phyloP scores from a whole-genome alignment of 768 basidiomycete genomes.

The Peribolospora kevripleyi region DNA sequence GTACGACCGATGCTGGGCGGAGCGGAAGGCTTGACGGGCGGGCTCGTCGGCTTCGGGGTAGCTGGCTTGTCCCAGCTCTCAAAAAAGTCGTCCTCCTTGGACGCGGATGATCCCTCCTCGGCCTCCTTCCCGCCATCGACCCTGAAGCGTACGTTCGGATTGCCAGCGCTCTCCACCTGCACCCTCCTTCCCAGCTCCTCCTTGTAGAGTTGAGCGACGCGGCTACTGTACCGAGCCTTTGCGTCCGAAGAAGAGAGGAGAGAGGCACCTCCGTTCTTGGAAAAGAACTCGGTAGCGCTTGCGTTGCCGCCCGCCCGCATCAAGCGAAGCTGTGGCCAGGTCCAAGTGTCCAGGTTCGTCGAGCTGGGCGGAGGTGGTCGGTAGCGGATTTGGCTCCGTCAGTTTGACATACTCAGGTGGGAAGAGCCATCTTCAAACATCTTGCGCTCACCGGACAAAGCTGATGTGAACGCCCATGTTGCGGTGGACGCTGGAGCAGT shows the following conservation, averaged over 20 bases:
- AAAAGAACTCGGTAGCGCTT: constrained; percentile 66
- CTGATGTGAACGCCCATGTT: constrained; percentile 97
- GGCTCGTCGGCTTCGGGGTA: constrained; percentile 16
- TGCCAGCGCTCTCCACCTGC: constrained; percentile 37
- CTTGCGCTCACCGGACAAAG: constrained; percentile 55
- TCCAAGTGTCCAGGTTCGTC: constrained; percentile 90
- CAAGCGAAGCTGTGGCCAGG: constrained; percentile 61
- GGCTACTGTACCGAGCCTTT: constrained; percentile 71
- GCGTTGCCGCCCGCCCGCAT: constrained; percentile 94
- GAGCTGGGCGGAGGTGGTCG: constrained; percentile 32
- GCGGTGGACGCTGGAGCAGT: constrained; percentile 82
- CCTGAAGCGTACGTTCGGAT: constrained; percentile 6
- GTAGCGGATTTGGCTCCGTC: neutral
- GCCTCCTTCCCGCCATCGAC: neutral
- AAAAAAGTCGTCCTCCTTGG: constrained; percentile 62
- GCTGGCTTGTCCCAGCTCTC: constrained; percentile 81
- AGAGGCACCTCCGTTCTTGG: constrained; percentile 39
- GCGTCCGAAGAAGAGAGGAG: constrained; percentile 28
- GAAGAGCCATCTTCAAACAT: neutral
- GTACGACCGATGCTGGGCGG: neutral
- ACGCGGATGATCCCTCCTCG: neutral
- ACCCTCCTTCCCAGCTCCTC: constrained; percentile 64
- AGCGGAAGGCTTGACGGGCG: constrained; percentile 16
- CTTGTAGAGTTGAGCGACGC: constrained; percentile 67
- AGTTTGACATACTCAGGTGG: neutral